Evolutionary conservation across 495 filamentous ascomycete genomes (phyloP).

Genomic region (Hypoxylon lenormandii): DNA sequence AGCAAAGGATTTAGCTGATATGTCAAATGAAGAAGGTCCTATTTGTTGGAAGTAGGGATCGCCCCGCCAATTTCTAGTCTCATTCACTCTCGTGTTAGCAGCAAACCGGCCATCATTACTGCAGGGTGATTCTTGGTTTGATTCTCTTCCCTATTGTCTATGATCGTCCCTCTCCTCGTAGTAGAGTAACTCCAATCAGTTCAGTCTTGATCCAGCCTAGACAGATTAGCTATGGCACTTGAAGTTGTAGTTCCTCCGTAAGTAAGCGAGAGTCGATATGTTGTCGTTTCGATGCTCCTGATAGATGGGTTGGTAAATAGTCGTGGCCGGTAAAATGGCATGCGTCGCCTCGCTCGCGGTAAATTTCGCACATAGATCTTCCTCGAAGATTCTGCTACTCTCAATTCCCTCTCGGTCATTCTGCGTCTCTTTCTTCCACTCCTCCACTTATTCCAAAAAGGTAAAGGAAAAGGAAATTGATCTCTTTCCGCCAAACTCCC

Average conservation of each 20-base stretch:
- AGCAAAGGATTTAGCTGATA: no score
- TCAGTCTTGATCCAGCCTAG: slow-evolving; percentile 34
- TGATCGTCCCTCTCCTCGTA: slow-evolving; percentile 2
- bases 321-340: slow-evolving; percentile 4
- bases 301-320: slow-evolving; percentile 19
- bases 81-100: no score
- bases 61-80: background rate
- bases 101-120: no score
- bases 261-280: slow-evolving; percentile 21
- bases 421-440: slow-evolving; percentile 6
- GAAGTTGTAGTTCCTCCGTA: slow-evolving; percentile 8
- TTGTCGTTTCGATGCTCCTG: slow-evolving; percentile 12
- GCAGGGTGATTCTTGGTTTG: background rate
- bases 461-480: slow-evolving; percentile 20
- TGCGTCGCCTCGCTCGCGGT: slow-evolving; percentile 24
- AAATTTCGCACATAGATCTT: slow-evolving; percentile 9
- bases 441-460: background rate
- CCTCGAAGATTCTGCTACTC: background rate
- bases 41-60: background rate
- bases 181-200: slow-evolving; percentile 12
- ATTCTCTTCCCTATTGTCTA: slow-evolving; percentile 12
- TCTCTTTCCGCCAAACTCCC: slow-evolving; percentile 22
- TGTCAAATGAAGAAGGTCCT: no score
- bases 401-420: background rate
- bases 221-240: slow-evolving; percentile 2